Evolutionary conservation across 2,329 filamentous ascomycete genomes (phyloP), one percentile per base, ranked within the genome.

Genomic region (Curvularia sp.): DNA sequence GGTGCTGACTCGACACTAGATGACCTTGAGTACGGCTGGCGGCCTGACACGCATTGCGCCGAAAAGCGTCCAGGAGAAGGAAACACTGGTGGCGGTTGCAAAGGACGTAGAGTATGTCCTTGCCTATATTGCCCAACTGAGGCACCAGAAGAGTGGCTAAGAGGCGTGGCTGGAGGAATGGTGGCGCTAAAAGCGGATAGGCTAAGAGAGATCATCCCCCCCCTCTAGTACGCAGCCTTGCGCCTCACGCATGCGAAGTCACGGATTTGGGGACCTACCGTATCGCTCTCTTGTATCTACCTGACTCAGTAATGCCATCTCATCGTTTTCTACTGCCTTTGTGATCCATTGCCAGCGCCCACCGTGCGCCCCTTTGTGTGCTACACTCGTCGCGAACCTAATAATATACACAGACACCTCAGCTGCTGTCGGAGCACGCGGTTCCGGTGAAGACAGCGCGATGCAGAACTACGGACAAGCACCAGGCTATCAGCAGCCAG

Each of bases 21-120:
- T 86, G 8, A 93, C 90, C 9, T 84, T 87, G 10, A 89, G 87
- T 58, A 85, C 93, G 73, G 90, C 90, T 0, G 82, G 82, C 53
- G 91, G 91, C 0, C 47, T 67, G 7, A 61, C 67, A 9, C 53
- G 58, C 18, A 75, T 83, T 27, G 69, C 93, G 55, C 91, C 91
- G 0, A 80, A 83, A 28, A 43, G 48, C 6, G 53, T 57, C n/a
- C 58, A 58, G 25, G 47, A 53, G 32, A 60, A 63, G 28, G 59
- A 62, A 46, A 64, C 54, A 2, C 43, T 66, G 3, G 48, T 53
- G 10, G 63, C 60, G 10, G 64, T 68, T 50, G 59, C 63, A 3
- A 60, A 66, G 45, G 67, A 70, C 41, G 66, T 70, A 32, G 53
- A 60, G 21, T 60, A 66, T 41, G 66, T 68, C 13, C 32, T 69